phyloP scores from a whole-genome alignment of 768 basidiomycete species.

The Boletus rubroflammeus region DNA sequence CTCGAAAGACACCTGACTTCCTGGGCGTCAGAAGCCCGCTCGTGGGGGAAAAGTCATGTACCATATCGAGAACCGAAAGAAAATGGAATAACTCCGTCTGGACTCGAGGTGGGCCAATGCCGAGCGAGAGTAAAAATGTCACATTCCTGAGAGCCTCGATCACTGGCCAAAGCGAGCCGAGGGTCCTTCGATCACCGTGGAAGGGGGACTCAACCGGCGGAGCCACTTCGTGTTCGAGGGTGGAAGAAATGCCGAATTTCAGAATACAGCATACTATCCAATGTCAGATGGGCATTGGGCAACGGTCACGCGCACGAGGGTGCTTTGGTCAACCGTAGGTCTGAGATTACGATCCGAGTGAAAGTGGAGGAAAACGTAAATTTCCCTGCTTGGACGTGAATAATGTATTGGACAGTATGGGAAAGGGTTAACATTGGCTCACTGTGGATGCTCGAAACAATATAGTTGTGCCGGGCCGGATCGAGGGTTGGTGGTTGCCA shows the following conservation, averaged over 20 bases:
- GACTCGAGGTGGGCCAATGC: neutral
- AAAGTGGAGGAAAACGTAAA: neutral
- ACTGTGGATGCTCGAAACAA: no score
- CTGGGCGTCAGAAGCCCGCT: conserved; percentile 6
- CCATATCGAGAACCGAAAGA: conserved; percentile 1
- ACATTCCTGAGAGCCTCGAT: neutral
- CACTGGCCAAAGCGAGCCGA: neutral
- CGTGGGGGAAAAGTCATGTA: neutral
- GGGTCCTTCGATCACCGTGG: neutral
- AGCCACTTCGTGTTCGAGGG: neutral
- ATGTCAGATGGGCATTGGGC: neutral
- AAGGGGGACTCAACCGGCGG: neutral
- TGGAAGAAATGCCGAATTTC: neutral
- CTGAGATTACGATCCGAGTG: neutral
- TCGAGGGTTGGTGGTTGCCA: conserved; percentile 9
- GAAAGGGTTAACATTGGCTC: neutral
- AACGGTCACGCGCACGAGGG: neutral
- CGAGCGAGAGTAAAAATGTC: neutral
- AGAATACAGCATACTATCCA: neutral
- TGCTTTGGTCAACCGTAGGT: neutral
- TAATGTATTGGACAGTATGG: neutral
- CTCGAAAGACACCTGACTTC: conserved; percentile 1
- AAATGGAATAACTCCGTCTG: conserved; percentile 1
- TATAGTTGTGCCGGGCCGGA: neutral
- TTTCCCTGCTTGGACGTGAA: neutral